Evolutionary conservation across 768 basidiomycete species (phyloP).

Genomic region (Russula sp.): DNA sequence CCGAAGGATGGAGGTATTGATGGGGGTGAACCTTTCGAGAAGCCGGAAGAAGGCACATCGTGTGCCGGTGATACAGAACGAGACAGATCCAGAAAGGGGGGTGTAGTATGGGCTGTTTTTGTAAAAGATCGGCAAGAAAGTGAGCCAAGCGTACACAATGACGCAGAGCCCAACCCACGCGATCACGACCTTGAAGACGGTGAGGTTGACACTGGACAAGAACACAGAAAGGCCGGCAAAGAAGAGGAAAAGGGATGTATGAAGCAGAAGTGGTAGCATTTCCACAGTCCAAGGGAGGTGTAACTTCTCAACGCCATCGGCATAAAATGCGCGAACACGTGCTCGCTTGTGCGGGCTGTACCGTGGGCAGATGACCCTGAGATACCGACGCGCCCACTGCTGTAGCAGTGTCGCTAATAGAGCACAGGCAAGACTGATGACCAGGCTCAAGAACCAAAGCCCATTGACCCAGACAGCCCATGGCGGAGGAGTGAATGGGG

Average conservation of each 20-base stretch:
- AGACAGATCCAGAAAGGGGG: constrained; percentile 1
- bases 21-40: background rate
- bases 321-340: constrained; percentile 36
- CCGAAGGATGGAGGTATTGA: too few species aligned
- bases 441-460: constrained; percentile 37
- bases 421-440: constrained; percentile 39
- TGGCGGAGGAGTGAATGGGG: constrained; percentile 23
- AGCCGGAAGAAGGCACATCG: background rate
- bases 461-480: constrained; percentile 36
- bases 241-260: constrained; percentile 46
- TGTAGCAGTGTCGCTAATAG: constrained; percentile 43
- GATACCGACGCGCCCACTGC: constrained; percentile 44
- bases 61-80: background rate
- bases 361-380: constrained; percentile 29
- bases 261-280: constrained; percentile 43
- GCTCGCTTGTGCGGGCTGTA: constrained; percentile 32
- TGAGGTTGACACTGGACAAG: constrained; percentile 30
- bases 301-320: constrained; percentile 37
- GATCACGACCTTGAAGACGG: constrained; percentile 16
- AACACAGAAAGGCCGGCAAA: constrained; percentile 45
- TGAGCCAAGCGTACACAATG: constrained; percentile 18
- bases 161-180: constrained; percentile 14
- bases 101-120: constrained; percentile 14
- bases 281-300: constrained; percentile 38
- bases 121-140: constrained; percentile 14